These are phyloP conservation scores for Tolypocladium ophioglossoides DNA, from an alignment of 2,329 filamentous ascomycete genomes.

Conservation along the genomic window DNA sequence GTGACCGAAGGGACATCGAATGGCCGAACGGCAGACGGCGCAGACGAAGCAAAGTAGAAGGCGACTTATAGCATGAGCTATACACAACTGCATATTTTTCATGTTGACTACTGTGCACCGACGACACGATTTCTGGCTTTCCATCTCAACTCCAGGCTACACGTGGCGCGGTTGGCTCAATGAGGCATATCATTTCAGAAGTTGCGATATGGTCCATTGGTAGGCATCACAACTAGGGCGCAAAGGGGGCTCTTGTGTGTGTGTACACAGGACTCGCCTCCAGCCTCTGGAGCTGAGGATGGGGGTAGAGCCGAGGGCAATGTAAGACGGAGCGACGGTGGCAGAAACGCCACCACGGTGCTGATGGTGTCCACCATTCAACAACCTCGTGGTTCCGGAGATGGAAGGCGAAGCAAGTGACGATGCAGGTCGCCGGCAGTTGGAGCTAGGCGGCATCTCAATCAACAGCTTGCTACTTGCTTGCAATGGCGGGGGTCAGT, in stretches of 20 bases:
- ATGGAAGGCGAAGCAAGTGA: background rate
- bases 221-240: slow-evolving; percentile 4
- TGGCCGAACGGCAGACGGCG: slow-evolving; percentile 23
- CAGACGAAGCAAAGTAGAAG: slow-evolving; percentile 34
- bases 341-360: background rate
- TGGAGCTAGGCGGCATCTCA: background rate
- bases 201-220: slow-evolving; percentile 7
- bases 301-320: background rate
- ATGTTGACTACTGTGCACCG: slow-evolving; percentile 10
- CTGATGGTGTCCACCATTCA: background rate
- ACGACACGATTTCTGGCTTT: slow-evolving; percentile 12
- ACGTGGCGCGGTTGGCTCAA: slow-evolving; percentile 3
- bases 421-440: background rate
- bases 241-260: background rate
- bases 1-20: slow-evolving; percentile 22
- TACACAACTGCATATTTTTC: slow-evolving; percentile 4
- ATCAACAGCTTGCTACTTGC: background rate
- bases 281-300: background rate
- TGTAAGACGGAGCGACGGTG: background rate
- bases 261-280: background rate
- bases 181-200: slow-evolving; percentile 4
- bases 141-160: slow-evolving; percentile 9
- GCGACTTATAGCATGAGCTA: slow-evolving; percentile 4
- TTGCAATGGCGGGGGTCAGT: background rate
- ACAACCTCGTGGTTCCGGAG: background rate